Conservation (phyloP, 2,329 filamentous ascomycete genomes). For the Xylaria sp. region DNA sequence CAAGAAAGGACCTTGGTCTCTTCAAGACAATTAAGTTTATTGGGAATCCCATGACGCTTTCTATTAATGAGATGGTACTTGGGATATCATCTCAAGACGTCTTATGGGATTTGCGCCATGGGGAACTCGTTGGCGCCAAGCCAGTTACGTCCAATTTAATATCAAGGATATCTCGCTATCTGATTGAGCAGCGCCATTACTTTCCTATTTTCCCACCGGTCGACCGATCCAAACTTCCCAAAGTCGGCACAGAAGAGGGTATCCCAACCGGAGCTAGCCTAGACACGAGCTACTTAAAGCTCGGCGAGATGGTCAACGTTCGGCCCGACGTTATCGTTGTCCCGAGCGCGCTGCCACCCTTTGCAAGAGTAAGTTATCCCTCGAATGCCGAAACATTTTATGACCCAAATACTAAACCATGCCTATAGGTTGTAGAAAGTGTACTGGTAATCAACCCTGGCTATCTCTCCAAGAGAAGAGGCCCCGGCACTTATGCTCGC, state of each 20-base stretch:
- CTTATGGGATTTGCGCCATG: slow-evolving; percentile 81
- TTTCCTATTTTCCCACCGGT: slow-evolving; percentile 88
- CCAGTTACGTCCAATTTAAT: slow-evolving; percentile 70
- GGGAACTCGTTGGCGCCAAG: slow-evolving; percentile 73
- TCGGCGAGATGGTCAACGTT: slow-evolving; percentile 90
- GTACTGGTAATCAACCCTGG: slow-evolving; percentile 93
- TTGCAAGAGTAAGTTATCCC: slow-evolving; percentile 76
- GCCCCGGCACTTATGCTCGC: slow-evolving; percentile 85
- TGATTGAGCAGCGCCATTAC: slow-evolving; percentile 92
- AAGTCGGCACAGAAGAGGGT: slow-evolving; percentile 69
- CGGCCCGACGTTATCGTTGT: slow-evolving; percentile 85
- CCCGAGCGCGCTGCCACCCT: slow-evolving; percentile 85
- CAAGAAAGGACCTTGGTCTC: slow-evolving; percentile 78
- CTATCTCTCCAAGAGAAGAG: slow-evolving; percentile 83
- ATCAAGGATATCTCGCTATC: slow-evolving; percentile 76
- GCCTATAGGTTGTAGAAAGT: slow-evolving; percentile 83
- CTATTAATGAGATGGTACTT: slow-evolving; percentile 86
- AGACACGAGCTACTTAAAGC: slow-evolving; percentile 84
- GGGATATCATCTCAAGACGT: slow-evolving; percentile 87
- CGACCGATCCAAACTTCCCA: slow-evolving; percentile 73
- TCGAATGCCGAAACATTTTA: not conserved
- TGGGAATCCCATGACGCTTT: slow-evolving; percentile 90
- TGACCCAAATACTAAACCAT: slow-evolving; percentile 29
- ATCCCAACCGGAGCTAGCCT: slow-evolving; percentile 79
- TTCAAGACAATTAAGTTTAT: slow-evolving; percentile 78